Evolutionary conservation across 805 yeast species (phyloP), one percentile per base, ranked within the genome.

Genomic region (Yarrowia sp.): DNA sequence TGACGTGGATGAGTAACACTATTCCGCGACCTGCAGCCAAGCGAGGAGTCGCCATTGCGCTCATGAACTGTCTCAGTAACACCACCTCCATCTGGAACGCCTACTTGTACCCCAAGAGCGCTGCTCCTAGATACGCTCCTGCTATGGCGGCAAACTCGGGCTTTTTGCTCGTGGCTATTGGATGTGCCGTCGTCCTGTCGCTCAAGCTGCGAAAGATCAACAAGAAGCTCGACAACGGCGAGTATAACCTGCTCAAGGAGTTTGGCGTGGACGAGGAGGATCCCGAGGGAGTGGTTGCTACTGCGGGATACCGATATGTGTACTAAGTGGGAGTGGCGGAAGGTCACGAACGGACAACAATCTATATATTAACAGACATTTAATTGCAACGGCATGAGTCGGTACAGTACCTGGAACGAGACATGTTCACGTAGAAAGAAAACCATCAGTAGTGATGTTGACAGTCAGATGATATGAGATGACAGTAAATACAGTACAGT

Each of bases 11-110:
- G 73, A 79, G 85, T 2, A 80, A 81, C 66, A 78, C 81, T 63
- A 76, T 79, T 41, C 84, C 85, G 35, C 73, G 85, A 66, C 86
- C 86, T 5, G 84, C 86, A 6, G 73, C 81, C 62, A 82, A 83
- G 69, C 75, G 87, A 68, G 85, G 86, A 32, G 79, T 81, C 64
- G 81, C 84, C 4, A 70, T 82, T 66, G 82, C 84, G 0, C 67
- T 82, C 62, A 80, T 83, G 78, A 83, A 83, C 68, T 51, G 58
- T 51, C 41, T 51, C 42, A 29, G 38, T 16, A 51, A 51, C 42
- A 33, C 64, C 2, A 62, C 67, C 6, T 44, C 59, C 32, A 65
- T 65, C 21, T 65, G 65, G 66, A 64, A 47, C 36, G 53, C 67
- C 9, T 65, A 65, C 41, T 22, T 65, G 49, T 65, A 63, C 36